Evolutionary conservation across 2,329 filamentous ascomycete genomes (phyloP).

Genomic region (Claviceps sp.): DNA sequence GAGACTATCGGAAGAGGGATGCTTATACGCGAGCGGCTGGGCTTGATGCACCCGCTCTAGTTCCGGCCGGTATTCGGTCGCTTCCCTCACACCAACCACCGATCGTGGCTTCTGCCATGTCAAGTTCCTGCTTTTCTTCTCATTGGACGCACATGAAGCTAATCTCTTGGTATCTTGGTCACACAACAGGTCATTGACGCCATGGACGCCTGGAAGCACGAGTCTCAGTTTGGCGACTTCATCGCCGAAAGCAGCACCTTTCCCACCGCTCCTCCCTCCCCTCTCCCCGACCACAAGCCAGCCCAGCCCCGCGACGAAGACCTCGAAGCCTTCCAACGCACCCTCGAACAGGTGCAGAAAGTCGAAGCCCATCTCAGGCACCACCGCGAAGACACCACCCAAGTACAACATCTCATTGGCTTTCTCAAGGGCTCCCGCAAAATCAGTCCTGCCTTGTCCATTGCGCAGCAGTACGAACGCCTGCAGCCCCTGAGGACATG

Average conservation of each 20-base stretch:
- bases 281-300: slow-evolving; percentile 45
- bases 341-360: slow-evolving; percentile 52
- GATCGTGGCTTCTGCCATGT: not conserved
- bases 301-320: slow-evolving; percentile 56
- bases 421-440: slow-evolving; percentile 62
- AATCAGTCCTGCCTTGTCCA: slow-evolving; percentile 53
- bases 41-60: too few species aligned
- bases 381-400: slow-evolving; percentile 54
- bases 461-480: slow-evolving; percentile 79
- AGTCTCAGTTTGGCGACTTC: slow-evolving; percentile 74
- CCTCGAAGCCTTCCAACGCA: slow-evolving; percentile 51
- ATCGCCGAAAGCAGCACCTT: slow-evolving; percentile 68
- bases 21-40: not conserved
- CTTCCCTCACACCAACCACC: too few species aligned
- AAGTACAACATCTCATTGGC: slow-evolving; percentile 54
- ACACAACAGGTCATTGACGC: slow-evolving; percentile 62
- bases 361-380: slow-evolving; percentile 56
- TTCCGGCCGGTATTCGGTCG: too few species aligned
- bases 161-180: not conserved
- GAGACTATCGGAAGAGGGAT: not conserved
- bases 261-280: slow-evolving; percentile 51
- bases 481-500: slow-evolving; percentile 79
- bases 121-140: not conserved
- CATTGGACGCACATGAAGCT: slow-evolving; percentile 2
- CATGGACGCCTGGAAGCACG: slow-evolving; percentile 84